Evolutionary conservation across 345 rosid species (phyloP).

Genomic region (Ceriops tagal): DNA sequence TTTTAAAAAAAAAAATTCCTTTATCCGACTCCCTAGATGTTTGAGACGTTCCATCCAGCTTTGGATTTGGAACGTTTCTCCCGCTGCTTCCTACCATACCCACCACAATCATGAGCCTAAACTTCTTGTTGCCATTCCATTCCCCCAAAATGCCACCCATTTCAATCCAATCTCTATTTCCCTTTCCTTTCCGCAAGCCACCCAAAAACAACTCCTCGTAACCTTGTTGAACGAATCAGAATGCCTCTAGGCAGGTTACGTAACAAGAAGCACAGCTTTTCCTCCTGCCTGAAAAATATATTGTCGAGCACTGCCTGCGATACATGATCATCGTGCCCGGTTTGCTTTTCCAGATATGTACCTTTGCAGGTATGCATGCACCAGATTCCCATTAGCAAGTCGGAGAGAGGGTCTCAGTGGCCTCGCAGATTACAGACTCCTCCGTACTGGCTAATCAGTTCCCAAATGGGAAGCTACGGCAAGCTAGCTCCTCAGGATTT

Average conservation of each 20-base stretch:
- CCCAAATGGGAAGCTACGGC: constrained; percentile 92
- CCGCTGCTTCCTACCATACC: constrained; percentile 24
- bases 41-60: constrained; percentile 33
- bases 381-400: constrained; percentile 39
- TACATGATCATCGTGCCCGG: constrained; percentile 36
- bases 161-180: background rate
- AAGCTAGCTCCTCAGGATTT: constrained; percentile 86
- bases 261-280: constrained; percentile 38
- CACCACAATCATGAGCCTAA: constrained; percentile 37
- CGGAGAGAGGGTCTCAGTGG: constrained; percentile 69
- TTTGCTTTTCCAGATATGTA: constrained; percentile 68
- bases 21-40: constrained; percentile 56
- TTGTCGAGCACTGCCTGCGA: no score
- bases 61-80: constrained; percentile 43
- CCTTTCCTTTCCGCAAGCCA: background rate
- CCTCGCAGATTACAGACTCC: constrained; percentile 57
- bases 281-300: background rate
- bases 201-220: background rate
- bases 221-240: background rate
- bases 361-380: constrained; percentile 87
- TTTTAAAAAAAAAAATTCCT: background rate
- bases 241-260: constrained; percentile 59
- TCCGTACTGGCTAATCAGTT: constrained; percentile 78
- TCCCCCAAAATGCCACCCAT: background rate
- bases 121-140: constrained; percentile 10